Evolutionary conservation across 441 rosid genomes (phyloP), one percentile per base, ranked within the genome.

Genomic region (Populus trichocarpa): DNA sequence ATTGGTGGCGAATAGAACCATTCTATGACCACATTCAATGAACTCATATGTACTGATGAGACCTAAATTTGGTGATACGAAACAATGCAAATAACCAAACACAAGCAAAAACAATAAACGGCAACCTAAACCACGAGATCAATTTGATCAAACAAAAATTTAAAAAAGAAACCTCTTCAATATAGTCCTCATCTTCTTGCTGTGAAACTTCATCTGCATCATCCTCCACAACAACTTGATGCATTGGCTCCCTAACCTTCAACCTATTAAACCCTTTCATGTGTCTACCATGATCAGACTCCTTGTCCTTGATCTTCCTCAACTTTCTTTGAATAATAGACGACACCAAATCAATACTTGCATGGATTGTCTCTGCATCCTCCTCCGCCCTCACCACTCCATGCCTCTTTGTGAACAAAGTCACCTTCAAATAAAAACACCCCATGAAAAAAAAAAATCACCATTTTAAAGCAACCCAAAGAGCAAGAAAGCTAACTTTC

Each of bases 261-360:
- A 65, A 74, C 72, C 98, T 85, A 71, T 85, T 90, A 76, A 84
- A 87, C 40, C 95, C 95, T 79, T 93, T 95, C 93, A 93, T 88
- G 83, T 96, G 99, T 35, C 98, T 89, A 77, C 98, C 99, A 82
- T 83, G 99, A 66, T 96, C 99, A 40, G 98, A 89, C 6, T 80
- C 97, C 86, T 96, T 93, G 86, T 93, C 99, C 90, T 93, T 96
- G 67, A 93, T 93, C 91, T 96, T 96, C 86, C 98, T 92, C 81
- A 93, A 73, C 89, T 95, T 95, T 81, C 99, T 83, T 64, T 91
- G 93, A 53, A 93, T 77, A 46, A 92, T 88, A 5, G 98, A 84
- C 8, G 99, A 91, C 13, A 84, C 99, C 88, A 91, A 83, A 80
- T 96, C 98, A 18, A 96, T 93, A 82, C 97, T 87, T 25, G 86